phyloP scores from a whole-genome alignment of 352 stramenopile genomes.

The Globisporangium cylindrosporum region DNA sequence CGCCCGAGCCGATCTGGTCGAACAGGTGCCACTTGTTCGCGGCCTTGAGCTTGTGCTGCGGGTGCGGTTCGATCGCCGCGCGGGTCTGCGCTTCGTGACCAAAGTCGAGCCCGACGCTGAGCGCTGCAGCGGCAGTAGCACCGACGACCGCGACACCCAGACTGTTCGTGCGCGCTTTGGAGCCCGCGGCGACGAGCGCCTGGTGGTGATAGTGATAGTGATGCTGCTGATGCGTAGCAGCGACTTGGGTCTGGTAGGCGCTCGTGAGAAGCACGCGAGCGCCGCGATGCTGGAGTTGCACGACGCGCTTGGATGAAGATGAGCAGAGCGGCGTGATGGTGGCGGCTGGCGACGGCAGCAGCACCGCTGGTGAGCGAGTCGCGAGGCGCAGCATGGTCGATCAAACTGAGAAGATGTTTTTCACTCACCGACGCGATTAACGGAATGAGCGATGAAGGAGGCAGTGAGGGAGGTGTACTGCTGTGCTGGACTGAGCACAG shows the following conservation, averaged over 20 bases:
- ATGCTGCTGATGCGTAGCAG: background rate
- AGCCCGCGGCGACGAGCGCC: background rate
- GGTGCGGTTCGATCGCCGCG: slow-evolving; percentile 30
- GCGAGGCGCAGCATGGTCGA: slow-evolving; percentile 6
- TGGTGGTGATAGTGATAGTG: background rate
- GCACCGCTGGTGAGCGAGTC: slow-evolving; percentile 1
- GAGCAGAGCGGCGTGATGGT: background rate
- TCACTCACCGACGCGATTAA: background rate
- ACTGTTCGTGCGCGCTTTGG: slow-evolving; percentile 8
- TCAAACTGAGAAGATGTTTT: background rate
- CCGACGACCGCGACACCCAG: slow-evolving; percentile 50
- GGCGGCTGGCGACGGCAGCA: background rate
- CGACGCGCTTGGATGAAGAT: background rate
- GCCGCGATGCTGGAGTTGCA: background rate
- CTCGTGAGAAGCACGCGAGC: slow-evolving; percentile 16
- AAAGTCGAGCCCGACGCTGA: slow-evolving; percentile 38
- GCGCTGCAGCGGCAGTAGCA: slow-evolving; percentile 42
- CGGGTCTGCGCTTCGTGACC: slow-evolving; percentile 34
- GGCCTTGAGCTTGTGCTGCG: background rate
- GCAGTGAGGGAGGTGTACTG: background rate
- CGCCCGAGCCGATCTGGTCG: slow-evolving; percentile 67
- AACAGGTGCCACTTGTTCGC: slow-evolving; percentile 57
- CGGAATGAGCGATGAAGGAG: background rate
- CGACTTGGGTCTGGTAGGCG: slow-evolving; percentile 12
- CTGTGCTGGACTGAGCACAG: background rate